Evolutionary conservation across 1,284 basidiomycete genomes (phyloP).

Genomic region (Sporisorium sorghi): DNA sequence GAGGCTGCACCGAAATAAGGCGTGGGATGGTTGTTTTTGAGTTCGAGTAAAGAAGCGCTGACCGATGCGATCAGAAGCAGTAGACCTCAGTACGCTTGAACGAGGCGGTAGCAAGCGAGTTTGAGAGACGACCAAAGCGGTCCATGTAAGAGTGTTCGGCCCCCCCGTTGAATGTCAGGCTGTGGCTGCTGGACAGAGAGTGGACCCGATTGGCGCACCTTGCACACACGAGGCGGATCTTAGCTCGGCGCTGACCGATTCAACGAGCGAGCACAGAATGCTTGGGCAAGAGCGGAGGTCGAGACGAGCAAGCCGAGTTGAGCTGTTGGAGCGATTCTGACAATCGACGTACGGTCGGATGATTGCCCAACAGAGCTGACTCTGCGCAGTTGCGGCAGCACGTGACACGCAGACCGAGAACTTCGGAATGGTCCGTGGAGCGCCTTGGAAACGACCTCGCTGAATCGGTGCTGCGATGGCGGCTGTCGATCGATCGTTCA

Average conservation of each 20-base stretch:
- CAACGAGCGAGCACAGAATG: background rate
- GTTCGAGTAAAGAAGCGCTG: background rate
- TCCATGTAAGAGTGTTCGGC: background rate
- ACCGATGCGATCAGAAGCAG: background rate
- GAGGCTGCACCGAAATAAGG: background rate
- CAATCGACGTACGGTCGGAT: no score
- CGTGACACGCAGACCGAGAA: background rate
- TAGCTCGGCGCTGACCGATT: background rate
- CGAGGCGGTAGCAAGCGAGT: background rate
- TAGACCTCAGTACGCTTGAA: background rate
- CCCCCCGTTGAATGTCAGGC: background rate
- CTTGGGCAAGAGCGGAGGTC: background rate
- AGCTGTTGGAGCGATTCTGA: background rate
- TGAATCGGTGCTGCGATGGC: no score
- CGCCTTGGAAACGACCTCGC: background rate
- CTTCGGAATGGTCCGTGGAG: background rate
- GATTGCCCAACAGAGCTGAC: background rate
- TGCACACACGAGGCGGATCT: background rate
- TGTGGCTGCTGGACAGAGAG: background rate
- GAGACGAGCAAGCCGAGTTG: background rate
- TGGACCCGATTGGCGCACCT: no score
- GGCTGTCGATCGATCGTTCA: background rate
- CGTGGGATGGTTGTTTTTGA: background rate
- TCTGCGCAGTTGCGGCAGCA: background rate
- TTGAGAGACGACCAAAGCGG: background rate